phyloP scores from a whole-genome alignment of 1,139 yeast species.

The Debaryomyces robertsiae region DNA sequence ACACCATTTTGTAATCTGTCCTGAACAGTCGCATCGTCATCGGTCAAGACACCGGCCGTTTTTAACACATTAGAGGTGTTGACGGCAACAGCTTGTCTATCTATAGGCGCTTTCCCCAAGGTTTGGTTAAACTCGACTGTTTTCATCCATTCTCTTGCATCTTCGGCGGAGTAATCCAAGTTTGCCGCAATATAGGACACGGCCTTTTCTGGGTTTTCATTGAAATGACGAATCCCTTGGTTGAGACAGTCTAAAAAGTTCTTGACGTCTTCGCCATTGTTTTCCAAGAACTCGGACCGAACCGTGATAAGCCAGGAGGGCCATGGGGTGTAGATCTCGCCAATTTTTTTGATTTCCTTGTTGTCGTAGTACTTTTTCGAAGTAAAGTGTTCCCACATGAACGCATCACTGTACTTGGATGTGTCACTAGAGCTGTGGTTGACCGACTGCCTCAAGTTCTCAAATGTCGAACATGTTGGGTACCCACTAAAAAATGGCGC shows the following conservation, averaged over 20 bases:
- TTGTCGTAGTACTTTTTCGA: constrained; percentile 81
- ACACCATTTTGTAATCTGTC: constrained; percentile 36
- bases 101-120: constrained; percentile 46
- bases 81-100: constrained; percentile 52
- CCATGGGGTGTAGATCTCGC: constrained; percentile 94
- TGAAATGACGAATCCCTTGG: constrained; percentile 69
- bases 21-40: constrained; percentile 32
- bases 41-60: constrained; percentile 60
- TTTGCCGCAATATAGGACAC: constrained; percentile 62
- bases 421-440: constrained; percentile 49
- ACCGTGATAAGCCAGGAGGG: constrained; percentile 88
- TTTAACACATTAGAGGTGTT: constrained; percentile 62
- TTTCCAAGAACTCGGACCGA: constrained; percentile 33
- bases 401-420: constrained; percentile 66
- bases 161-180: constrained; percentile 75
- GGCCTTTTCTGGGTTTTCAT: constrained; percentile 62
- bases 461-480: constrained; percentile 66
- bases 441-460: constrained; percentile 77
- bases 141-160: constrained; percentile 77
- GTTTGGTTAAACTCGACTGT: constrained; percentile 66
- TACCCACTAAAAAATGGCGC: constrained; percentile 53
- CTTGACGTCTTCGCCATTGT: constrained; percentile 30
- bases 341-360: constrained; percentile 77
- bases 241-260: constrained; percentile 57
- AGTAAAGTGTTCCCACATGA: constrained; percentile 96